Evolutionary conservation across 257 asterid genomes (phyloP), one percentile per base, ranked within the genome.

Genomic region (Jacaranda copaia): DNA sequence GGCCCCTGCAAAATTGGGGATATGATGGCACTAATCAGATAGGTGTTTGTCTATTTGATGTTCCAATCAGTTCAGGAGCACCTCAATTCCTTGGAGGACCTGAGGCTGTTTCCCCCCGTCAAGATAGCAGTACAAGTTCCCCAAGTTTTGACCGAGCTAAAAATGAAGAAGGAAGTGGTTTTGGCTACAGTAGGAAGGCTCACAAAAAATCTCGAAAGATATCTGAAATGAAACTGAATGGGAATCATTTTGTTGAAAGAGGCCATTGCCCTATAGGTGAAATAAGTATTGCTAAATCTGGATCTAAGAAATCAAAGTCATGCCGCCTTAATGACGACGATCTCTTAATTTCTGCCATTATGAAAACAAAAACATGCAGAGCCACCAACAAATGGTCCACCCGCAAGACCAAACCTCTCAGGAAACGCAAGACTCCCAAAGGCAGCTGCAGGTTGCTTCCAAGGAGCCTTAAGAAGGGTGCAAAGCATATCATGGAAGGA

Each of bases 401-500:
- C 35, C 70, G 85, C 80, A 95, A 89, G 83, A 61, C 86, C 58
- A 90, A 89, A 70, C 85, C 88, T 83, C 20, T 56, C 58, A 87
- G 86, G 83, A 91, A 89, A 84, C 86, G 85, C 78, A 91, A 88
- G 84, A 85, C 83, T 74, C 85, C 85, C 53, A 96, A 90, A 81
- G 92, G 97, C 58, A 88, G 96, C 82, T 90, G 99, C 88, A 93
- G 84, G 90, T 84, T 96, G 79, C 97, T 89, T 49, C 89, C 90
- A 38, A 88, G 92, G 79, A 87, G 89, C 80, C 84, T 87, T 70
- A 92, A 81, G 80, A 89, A 88, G 82, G 92, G 91, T 72, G 91
- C 89, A 64, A 96, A 90, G 77, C 90, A 84, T 79, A 79, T 75
- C 55, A 57, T 79, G 70, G 98, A 89, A 58, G 97, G 92, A 58